These are phyloP conservation scores for Citrus medica DNA, from an alignment of 345 rosid species.

Conservation along the genomic window DNA sequence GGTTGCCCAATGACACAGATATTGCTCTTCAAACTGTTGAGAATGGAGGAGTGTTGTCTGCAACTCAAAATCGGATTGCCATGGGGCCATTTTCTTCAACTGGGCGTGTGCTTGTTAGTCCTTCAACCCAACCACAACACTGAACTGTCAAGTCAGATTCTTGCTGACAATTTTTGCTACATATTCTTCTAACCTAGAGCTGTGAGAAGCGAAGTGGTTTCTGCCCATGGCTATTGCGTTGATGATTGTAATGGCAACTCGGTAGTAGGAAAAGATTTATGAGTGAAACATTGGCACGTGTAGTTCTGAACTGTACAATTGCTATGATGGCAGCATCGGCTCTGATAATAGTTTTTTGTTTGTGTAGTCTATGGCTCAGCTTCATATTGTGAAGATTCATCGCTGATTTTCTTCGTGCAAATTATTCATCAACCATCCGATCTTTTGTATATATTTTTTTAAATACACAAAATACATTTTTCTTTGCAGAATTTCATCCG, in stretches of 20 bases:
- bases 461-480: no score
- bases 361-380: neutral
- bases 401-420: no score
- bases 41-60: constrained; percentile 22
- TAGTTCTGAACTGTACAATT: neutral
- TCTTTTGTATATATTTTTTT: no score
- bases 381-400: neutral
- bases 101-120: neutral
- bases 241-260: neutral
- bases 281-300: neutral
- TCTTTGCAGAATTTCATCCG: no score
- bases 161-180: constrained; percentile 13
- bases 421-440: no score
- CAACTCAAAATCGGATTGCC: constrained; percentile 3
- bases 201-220: constrained; percentile 1
- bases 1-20: constrained; percentile 23
- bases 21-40: constrained; percentile 37
- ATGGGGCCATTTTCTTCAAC: neutral
- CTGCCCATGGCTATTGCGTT: neutral
- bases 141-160: constrained; percentile 2
- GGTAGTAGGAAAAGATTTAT: constrained; percentile 1
- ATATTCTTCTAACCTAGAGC: constrained; percentile 19
- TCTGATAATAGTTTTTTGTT: neutral
- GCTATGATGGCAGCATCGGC: neutral
- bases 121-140: neutral